Evolutionary conservation across 805 yeast genomes (phyloP).

Genomic region (Candida pseudofarinosa): DNA sequence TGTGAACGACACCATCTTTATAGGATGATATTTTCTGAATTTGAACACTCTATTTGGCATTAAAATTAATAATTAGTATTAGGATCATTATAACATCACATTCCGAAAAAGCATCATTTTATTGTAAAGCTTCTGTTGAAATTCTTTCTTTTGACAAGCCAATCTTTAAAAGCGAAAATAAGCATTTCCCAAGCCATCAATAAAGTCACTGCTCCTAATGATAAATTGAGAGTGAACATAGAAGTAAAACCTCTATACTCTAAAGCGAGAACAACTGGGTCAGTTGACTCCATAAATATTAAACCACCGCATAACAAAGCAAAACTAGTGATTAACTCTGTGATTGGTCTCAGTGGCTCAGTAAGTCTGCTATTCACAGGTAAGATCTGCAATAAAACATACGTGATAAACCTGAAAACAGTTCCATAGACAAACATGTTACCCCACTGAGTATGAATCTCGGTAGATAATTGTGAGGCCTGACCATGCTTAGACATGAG

Average conservation of each 20-base stretch:
- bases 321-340: constrained; percentile 79
- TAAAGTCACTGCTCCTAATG: constrained; percentile 73
- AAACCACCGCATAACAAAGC: constrained; percentile 84
- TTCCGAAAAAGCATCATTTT: constrained; percentile 19
- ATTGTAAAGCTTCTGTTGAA: constrained; percentile 44
- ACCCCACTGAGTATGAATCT: constrained; percentile 92
- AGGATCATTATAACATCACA: neutral
- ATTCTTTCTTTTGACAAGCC: constrained; percentile 33
- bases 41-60: neutral
- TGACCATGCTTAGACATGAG: constrained; percentile 95
- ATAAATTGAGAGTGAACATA: constrained; percentile 88
- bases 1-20: no score
- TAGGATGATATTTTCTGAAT: no score
- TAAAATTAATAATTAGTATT: no score
- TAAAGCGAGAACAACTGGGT: constrained; percentile 78
- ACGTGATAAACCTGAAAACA: constrained; percentile 64
- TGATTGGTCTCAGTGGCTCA: constrained; percentile 61
- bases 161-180: constrained; percentile 59
- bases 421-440: constrained; percentile 77
- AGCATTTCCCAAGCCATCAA: constrained; percentile 87
- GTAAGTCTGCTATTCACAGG: constrained; percentile 28
- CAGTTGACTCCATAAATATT: constrained; percentile 88
- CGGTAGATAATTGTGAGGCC: constrained; percentile 71
- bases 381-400: constrained; percentile 44
- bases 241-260: constrained; percentile 67